phyloP scores from a whole-genome alignment of 2,329 filamentous ascomycete genomes.

The Alternaria atra region DNA sequence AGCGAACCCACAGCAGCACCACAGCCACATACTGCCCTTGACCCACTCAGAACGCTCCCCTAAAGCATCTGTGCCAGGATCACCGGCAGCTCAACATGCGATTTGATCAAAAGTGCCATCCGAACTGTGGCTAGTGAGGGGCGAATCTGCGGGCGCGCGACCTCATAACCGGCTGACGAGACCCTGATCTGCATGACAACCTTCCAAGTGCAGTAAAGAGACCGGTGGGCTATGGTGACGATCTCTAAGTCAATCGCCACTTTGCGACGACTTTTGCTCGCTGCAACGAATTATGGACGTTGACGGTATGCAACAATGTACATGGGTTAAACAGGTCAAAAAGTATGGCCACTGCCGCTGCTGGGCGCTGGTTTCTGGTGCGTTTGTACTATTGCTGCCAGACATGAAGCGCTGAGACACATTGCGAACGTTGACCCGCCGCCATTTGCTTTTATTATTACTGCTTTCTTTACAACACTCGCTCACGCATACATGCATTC shows the following conservation, averaged over 20 bases:
- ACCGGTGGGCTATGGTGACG: constrained; percentile 33
- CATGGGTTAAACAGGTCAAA: constrained; percentile 30
- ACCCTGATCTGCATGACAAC: constrained; percentile 37
- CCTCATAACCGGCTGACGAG: constrained; percentile 19
- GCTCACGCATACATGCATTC: constrained; percentile 36
- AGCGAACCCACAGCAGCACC: constrained; percentile 12
- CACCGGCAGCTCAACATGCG: constrained; percentile 17
- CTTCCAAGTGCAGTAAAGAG: constrained; percentile 24
- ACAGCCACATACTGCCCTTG: constrained; percentile 17
- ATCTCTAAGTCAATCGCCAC: constrained; percentile 34
- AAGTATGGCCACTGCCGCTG: constrained; percentile 21
- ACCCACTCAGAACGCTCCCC: constrained; percentile 12
- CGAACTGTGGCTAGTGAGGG: constrained; percentile 43
- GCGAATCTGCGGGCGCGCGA: constrained; percentile 22
- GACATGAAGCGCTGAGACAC: constrained; percentile 29
- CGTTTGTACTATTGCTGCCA: constrained; percentile 5
- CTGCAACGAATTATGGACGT: constrained; percentile 22
- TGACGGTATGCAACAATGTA: constrained; percentile 9
- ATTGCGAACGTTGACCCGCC: constrained; percentile 6
- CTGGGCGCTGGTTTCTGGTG: constrained; percentile 6
- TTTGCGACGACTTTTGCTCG: constrained; percentile 21
- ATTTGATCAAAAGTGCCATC: constrained; percentile 29
- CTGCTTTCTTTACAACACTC: constrained; percentile 18
- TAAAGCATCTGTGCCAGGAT: constrained; percentile 6
- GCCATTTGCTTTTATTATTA: constrained; percentile 12